phyloP scores from a whole-genome alignment of 495 filamentous ascomycete genomes.

The Coniosporium apollinis region DNA sequence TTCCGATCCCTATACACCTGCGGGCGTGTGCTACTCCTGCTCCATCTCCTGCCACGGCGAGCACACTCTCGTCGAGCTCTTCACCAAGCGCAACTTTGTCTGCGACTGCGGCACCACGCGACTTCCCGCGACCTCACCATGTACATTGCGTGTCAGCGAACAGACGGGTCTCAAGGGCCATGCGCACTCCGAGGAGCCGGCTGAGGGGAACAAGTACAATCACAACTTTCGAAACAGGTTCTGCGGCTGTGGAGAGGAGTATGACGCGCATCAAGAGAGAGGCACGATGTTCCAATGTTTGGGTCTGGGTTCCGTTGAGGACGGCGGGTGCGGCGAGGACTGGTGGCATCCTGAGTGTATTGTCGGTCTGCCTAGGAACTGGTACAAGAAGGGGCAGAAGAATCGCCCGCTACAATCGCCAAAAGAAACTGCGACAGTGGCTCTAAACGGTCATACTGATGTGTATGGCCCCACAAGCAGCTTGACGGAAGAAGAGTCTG shows the following conservation, averaged over 20 bases:
- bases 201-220: constrained; percentile 70
- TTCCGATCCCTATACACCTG: constrained; percentile 48
- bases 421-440: constrained; percentile 2
- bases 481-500: neutral
- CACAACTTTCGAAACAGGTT: constrained; percentile 89
- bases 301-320: constrained; percentile 60
- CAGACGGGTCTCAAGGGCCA: constrained; percentile 56
- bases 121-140: constrained; percentile 49
- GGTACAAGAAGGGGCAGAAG: constrained; percentile 26
- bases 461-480: no score
- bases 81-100: constrained; percentile 84
- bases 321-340: constrained; percentile 89
- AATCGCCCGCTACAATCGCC: constrained; percentile 16
- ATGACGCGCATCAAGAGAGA: constrained; percentile 70
- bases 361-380: constrained; percentile 52
- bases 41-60: constrained; percentile 94
- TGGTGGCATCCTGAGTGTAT: constrained; percentile 98
- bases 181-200: constrained; percentile 56
- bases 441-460: constrained; percentile 5
- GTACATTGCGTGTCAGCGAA: constrained; percentile 58
- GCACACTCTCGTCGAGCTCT: constrained; percentile 88
- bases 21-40: constrained; percentile 89
- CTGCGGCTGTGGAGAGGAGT: constrained; percentile 76
- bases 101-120: constrained; percentile 93
- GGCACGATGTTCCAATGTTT: constrained; percentile 99